phyloP scores from a whole-genome alignment of 176 grass and related monocot genomes.

The Dendrocalamus sinicus region DNA sequence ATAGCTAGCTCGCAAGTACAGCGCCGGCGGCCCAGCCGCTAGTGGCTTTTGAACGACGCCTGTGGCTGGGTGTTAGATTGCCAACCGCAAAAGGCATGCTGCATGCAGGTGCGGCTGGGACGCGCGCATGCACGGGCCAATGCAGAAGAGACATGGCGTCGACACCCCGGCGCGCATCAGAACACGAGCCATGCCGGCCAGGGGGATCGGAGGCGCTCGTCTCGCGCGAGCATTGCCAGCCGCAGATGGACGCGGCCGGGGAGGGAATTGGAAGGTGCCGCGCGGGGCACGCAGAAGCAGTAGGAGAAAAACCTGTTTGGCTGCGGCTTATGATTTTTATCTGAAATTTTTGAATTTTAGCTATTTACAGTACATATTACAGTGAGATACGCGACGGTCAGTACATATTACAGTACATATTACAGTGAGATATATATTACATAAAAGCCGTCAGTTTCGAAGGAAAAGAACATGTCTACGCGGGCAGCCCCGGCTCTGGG shows the following conservation, averaged over 20 bases:
- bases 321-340: no score
- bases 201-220: not conserved
- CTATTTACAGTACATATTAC: no score
- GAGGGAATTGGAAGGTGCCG: conserved; percentile 15
- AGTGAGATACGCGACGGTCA: no score
- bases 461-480: no score
- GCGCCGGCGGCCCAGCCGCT: not conserved
- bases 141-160: conserved; percentile 47
- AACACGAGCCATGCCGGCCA: not conserved
- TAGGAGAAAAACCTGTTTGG: no score
- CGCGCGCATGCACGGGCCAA: conserved; percentile 31
- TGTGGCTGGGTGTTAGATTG: no score
- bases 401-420: no score
- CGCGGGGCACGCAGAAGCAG: not conserved
- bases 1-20: not conserved
- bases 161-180: conserved; percentile 1
- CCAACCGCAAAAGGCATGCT: not conserved
- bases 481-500: no score
- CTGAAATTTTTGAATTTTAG: no score
- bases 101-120: not conserved
- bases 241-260: not conserved
- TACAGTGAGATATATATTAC: no score
- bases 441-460: no score
- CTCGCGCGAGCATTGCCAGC: not conserved
- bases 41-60: not conserved